Percentiles rank a stretch among this genome's conserved stretches.
phyloP scores from a whole-genome alignment of 176 grass and related monocot genomes.

The Sorghum bicolor region Sorghum_bicolor_NCBIv3 NC_012872.2:65286501-65287000 shows the following conservation, averaged over 20 bases:
- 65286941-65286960: constrained; percentile 96
- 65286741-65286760: constrained; percentile 40
- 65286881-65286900: constrained; percentile 78
- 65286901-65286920: constrained; percentile 72
- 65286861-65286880: constrained; percentile 50
- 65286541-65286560: constrained; percentile 39
- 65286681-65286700: constrained; percentile 34
- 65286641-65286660: constrained; percentile 49
- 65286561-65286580: constrained; percentile 35
- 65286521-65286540: constrained; percentile 65
- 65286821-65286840: constrained; percentile 60
- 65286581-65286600: constrained; percentile 13
- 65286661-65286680: neutral
- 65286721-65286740: constrained; percentile 42
- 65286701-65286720: constrained; percentile 38
- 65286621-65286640: constrained; percentile 7
- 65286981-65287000: constrained; percentile 88
- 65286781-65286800: constrained; percentile 40
- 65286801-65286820: constrained; percentile 53
- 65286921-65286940: constrained; percentile 75
- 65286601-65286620: constrained; percentile 13
- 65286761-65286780: constrained; percentile 77
- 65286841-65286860: constrained; percentile 77
- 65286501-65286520: constrained; percentile 70
- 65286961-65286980: constrained; percentile 79